Evolutionary conservation across 2,329 filamentous ascomycete species (phyloP), one percentile per base, ranked within the genome.

Genomic region (Aspergillus intermedius): DNA sequence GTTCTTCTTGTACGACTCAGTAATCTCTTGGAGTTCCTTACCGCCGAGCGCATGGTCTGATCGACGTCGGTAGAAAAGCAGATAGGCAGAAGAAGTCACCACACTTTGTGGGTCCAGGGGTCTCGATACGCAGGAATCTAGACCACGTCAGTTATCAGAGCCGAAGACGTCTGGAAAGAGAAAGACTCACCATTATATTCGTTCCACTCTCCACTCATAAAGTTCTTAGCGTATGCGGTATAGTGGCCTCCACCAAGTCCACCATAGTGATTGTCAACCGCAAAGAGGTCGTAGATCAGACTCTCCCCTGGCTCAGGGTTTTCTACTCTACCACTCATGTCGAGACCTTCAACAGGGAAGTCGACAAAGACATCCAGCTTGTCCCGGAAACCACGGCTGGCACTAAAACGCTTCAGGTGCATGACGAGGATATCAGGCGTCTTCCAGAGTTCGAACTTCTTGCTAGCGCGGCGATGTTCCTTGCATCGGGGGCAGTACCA

Each of bases 401-500:
- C 90, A 64, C 89, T 95, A 67, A 98, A 98, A 5, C 93, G 83
- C 76, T 98, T 98, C 44, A 98, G 77, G 64, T 98, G 93, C 53
- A 96, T 86, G 40, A 97, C 86, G 13, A 98, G 79, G 52, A 97
- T 94, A 66, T 98, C 93, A 0, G 93, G 93, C 2, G 88, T 86
- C 63, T 91, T 96, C 93, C 93, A 98, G 15, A 98, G 80, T 63
- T 97, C 91, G 46, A 98, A 89, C 62, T 93, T 96, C 75, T 98
- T 98, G 71, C 86, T 91, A 17, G 93, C 93, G 51, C 89, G 84
- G 13, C 89, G 83, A 61, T 95, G 86, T 60, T 95, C 88, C 67
- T 97, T 97, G 77, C 93, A 98, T 25, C 89, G 82, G 49, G 89
- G 91, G 64, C 93, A 98, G 66, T 94, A 97, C 93, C 93, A 98